These are phyloP conservation scores for Tolypocladium album DNA, from an alignment of 2,329 filamentous ascomycete genomes.

Conservation along the genomic window DNA sequence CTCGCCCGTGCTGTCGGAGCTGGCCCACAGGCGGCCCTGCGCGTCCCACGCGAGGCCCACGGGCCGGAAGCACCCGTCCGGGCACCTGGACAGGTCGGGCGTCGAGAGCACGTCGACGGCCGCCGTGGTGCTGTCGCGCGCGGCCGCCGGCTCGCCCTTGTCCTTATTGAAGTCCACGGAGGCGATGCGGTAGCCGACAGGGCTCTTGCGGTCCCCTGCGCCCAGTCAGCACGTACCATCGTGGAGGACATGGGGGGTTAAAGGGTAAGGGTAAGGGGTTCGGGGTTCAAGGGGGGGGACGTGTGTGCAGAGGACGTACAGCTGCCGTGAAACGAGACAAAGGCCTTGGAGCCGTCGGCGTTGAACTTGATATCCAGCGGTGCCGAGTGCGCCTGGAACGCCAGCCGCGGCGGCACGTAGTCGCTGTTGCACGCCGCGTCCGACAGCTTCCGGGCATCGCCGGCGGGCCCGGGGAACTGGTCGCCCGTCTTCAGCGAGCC, in stretches of 20 bases:
- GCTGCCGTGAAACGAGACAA: conserved; percentile 61
- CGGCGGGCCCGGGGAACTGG: conserved; percentile 32
- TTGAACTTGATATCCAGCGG: conserved; percentile 64
- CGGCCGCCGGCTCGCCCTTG: conserved; percentile 28
- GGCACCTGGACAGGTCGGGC: conserved; percentile 39
- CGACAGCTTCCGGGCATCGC: conserved; percentile 21
- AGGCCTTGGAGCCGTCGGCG: conserved; percentile 44
- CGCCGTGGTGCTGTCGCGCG: conserved; percentile 31
- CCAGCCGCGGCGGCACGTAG: conserved; percentile 41
- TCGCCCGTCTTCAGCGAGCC: conserved; percentile 31
- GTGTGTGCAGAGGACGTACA: conserved; percentile 45
- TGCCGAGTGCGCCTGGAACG: conserved; percentile 54
- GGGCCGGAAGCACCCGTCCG: conserved; percentile 49
- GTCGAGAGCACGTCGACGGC: conserved; percentile 45
- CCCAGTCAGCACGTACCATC: not conserved
- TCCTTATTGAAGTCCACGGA: conserved; percentile 24
- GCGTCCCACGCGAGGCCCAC: conserved; percentile 44
- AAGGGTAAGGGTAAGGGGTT: not conserved
- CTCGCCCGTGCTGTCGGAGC: conserved; percentile 53
- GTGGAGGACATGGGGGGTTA: too few relatives aligned
- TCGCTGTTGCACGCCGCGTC: conserved; percentile 33
- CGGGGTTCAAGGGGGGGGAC: not conserved
- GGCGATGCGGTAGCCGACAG: conserved; percentile 36
- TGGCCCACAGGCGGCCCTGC: conserved; percentile 48
- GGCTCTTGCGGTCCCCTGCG: conserved; percentile 28